phyloP scores from a whole-genome alignment of 108 stramenopile genomes.

The Nitzschia putrida region DNA sequence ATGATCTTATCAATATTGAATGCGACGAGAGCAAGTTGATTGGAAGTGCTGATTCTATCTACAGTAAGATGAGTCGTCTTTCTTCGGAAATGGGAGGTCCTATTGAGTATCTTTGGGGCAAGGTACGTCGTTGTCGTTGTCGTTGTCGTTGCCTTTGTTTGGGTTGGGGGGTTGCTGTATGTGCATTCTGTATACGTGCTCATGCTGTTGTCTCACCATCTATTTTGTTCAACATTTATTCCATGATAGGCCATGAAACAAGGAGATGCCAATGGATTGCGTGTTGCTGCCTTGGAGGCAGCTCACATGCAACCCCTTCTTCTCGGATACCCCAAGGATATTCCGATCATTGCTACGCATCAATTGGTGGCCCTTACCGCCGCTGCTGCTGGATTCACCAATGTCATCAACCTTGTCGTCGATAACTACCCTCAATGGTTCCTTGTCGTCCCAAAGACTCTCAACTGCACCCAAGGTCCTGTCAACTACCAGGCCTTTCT shows the following conservation, averaged over 20 bases:
- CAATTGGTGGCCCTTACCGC: constrained; percentile 82
- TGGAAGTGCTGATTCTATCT: constrained; percentile 74
- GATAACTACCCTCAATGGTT: constrained; percentile 93
- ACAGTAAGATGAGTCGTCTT: constrained; percentile 75
- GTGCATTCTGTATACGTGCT: neutral
- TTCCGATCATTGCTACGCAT: constrained; percentile 88
- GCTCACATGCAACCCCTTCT: constrained; percentile 82
- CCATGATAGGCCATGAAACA: constrained; percentile 51
- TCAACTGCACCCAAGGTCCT: constrained; percentile 88
- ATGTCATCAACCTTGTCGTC: constrained; percentile 89
- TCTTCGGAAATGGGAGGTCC: constrained; percentile 85
- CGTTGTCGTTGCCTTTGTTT: neutral
- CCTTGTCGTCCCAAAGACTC: constrained; percentile 80
- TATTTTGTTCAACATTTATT: neutral
- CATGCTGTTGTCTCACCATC: neutral
- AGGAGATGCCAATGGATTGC: constrained; percentile 87
- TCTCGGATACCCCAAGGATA: constrained; percentile 72
- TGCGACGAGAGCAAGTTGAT: constrained; percentile 83
- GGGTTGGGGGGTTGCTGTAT: neutral
- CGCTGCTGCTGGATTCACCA: constrained; percentile 85
- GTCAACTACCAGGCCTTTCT: constrained; percentile 85
- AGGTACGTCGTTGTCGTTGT: neutral
- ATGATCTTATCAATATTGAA: constrained; percentile 90
- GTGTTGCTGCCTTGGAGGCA: constrained; percentile 74
- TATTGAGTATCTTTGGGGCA: constrained; percentile 81